Conservation (phyloP, 2,329 filamentous ascomycete genomes). For the Podosphaera fusca region DNA sequence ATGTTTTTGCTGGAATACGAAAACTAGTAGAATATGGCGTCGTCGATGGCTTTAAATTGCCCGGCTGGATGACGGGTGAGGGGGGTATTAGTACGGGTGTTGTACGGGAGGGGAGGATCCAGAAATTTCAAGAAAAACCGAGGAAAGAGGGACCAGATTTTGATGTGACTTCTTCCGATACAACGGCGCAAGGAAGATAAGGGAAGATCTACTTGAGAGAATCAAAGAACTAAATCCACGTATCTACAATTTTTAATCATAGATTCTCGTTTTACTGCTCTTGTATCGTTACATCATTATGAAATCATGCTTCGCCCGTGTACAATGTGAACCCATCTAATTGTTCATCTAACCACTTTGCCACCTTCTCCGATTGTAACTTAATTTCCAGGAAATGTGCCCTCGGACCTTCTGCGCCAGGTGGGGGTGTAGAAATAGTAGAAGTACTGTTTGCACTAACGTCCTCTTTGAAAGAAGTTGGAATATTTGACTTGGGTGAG, state of each 20-base stretch:
- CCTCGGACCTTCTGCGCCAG: constrained; percentile 14
- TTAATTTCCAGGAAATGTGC: constrained; percentile 28
- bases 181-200: not conserved
- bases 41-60: constrained; percentile 56
- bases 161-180: not conserved
- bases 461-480: constrained; percentile 6
- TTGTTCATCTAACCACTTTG: constrained; percentile 35
- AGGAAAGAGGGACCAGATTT: not conserved
- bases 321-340: constrained; percentile 21
- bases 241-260: too few species aligned
- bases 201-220: not conserved
- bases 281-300: not conserved
- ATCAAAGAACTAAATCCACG: not conserved
- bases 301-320: constrained; percentile 7
- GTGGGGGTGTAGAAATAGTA: constrained; percentile 14
- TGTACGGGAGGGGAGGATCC: constrained; percentile 41
- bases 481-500: constrained; percentile 6
- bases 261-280: too few species aligned
- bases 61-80: constrained; percentile 79
- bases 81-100: constrained; percentile 54
- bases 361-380: constrained; percentile 34
- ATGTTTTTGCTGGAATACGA: constrained; percentile 62
- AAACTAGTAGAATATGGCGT: constrained; percentile 56
- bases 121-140: not conserved
- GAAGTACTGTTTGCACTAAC: not conserved